These are phyloP conservation scores for Citrus hindsii DNA, from an alignment of 345 rosid genomes.

Conservation along the genomic window DNA sequence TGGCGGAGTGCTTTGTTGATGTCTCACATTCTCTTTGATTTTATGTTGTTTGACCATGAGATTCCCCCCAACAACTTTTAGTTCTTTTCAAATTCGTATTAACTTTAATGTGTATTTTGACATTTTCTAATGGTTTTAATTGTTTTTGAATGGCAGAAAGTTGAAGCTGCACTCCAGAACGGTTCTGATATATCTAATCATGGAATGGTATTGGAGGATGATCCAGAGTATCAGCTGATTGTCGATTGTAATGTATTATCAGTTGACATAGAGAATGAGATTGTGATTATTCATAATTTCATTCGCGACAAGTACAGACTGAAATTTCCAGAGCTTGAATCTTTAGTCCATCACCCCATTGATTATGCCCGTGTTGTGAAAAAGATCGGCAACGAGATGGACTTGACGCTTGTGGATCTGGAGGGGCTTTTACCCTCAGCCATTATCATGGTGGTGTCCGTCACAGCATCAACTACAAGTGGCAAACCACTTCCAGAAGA, in stretches of 20 bases:
- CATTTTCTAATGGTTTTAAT: neutral
- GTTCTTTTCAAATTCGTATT: neutral
- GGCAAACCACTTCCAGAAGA: slow-evolving; percentile 90
- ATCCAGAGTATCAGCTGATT: slow-evolving; percentile 90
- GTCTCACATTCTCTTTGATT: neutral
- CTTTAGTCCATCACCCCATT: slow-evolving; percentile 84
- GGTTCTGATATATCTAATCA: slow-evolving; percentile 55
- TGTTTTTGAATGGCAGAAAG: slow-evolving; percentile 54
- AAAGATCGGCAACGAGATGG: slow-evolving; percentile 84
- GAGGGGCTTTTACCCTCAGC: slow-evolving; percentile 87
- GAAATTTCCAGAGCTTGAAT: slow-evolving; percentile 94
- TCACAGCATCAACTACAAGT: slow-evolving; percentile 87
- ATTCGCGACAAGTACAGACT: slow-evolving; percentile 81
- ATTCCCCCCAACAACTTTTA: neutral
- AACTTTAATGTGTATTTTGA: neutral
- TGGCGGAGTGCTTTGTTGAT: neutral
- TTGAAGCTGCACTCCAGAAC: slow-evolving; percentile 69
- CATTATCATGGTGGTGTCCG: slow-evolving; percentile 90
- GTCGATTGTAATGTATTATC: slow-evolving; percentile 88
- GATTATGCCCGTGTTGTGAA: slow-evolving; percentile 94
- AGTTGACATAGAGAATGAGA: slow-evolving; percentile 90
- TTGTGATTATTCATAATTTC: slow-evolving; percentile 78
- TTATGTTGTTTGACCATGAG: neutral
- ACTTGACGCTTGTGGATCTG: slow-evolving; percentile 83
- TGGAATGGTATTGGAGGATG: slow-evolving; percentile 79